Conservation (phyloP, 352 stramenopile genomes). For the Phytophthora vignae region DNA sequence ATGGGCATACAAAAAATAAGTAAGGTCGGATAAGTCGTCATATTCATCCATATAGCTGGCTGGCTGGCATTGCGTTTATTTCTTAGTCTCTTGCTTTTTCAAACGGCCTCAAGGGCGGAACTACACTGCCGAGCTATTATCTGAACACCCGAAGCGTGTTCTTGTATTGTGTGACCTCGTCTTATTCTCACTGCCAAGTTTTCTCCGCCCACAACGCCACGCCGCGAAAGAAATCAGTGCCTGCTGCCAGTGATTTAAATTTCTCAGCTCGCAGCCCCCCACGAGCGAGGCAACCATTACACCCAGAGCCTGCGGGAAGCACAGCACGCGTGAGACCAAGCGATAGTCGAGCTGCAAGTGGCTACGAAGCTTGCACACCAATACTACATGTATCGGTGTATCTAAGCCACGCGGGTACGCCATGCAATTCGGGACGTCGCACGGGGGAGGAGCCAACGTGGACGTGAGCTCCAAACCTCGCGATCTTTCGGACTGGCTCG, state of each 20-base stretch:
- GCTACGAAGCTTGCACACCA: not conserved
- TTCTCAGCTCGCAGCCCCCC: not conserved
- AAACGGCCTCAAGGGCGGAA: not conserved
- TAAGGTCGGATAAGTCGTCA: no score
- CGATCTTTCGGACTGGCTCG: slow-evolving; percentile 38
- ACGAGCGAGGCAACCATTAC: slow-evolving; percentile 8
- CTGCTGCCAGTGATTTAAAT: slow-evolving; percentile 31
- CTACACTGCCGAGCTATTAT: not conserved
- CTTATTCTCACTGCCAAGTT: slow-evolving; percentile 28
- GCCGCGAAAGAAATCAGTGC: slow-evolving; percentile 32
- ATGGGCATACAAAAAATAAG: no score
- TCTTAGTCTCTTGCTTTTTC: slow-evolving; percentile 2
- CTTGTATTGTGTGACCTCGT: slow-evolving; percentile 5
- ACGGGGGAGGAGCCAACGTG: slow-evolving; percentile 11
- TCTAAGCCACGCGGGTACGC: not conserved
- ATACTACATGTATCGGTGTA: not conserved
- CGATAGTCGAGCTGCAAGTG: not conserved
- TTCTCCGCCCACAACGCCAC: slow-evolving; percentile 16
- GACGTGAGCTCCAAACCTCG: slow-evolving; percentile 14
- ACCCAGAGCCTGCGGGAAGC: not conserved
- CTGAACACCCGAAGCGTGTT: slow-evolving; percentile 12
- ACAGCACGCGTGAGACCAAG: not conserved
- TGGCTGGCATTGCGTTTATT: not conserved
- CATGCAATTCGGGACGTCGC: slow-evolving; percentile 32
- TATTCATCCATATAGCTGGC: no score